Conservation (phyloP, 1,284 basidiomycete genomes). For the Ustilago hordei region DNA sequence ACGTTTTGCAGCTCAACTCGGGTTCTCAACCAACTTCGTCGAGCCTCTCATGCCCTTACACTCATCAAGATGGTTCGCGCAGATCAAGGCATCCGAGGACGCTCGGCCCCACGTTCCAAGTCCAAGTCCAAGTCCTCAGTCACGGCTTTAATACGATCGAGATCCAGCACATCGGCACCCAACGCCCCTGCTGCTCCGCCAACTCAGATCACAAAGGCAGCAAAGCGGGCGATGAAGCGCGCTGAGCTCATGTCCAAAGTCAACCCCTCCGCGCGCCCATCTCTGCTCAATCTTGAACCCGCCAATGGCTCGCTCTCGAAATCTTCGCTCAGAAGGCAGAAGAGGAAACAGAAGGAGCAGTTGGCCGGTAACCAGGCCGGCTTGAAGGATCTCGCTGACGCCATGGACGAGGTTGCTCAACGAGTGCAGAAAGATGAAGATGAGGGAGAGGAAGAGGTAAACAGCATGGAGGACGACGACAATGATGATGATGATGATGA, state of each 20-base stretch:
- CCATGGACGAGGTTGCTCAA: constrained; percentile 43
- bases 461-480: constrained; percentile 22
- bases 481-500: constrained; percentile 9
- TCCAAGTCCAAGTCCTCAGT: constrained; percentile 31
- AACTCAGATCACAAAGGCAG: constrained; percentile 52
- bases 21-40: background rate
- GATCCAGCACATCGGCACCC: constrained; percentile 19
- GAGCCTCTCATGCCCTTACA: background rate
- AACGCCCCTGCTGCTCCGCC: constrained; percentile 26
- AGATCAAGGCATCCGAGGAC: constrained; percentile 39
- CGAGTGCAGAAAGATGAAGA: constrained; percentile 28
- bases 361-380: constrained; percentile 59
- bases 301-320: constrained; percentile 43
- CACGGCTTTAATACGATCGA: constrained; percentile 23
- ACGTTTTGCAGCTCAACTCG: background rate
- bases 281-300: constrained; percentile 34
- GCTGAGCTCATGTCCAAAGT: constrained; percentile 52
- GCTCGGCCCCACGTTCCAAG: constrained; percentile 41
- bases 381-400: constrained; percentile 55
- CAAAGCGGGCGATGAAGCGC: constrained; percentile 55
- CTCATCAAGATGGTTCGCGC: constrained; percentile 25
- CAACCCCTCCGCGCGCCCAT: constrained; percentile 16
- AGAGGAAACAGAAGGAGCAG: constrained; percentile 60
- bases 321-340: constrained; percentile 55
- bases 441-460: constrained; percentile 22